Evolutionary conservation across 176 grass and related monocot genomes (phyloP).

Genomic region (Lolium perenne): DNA sequence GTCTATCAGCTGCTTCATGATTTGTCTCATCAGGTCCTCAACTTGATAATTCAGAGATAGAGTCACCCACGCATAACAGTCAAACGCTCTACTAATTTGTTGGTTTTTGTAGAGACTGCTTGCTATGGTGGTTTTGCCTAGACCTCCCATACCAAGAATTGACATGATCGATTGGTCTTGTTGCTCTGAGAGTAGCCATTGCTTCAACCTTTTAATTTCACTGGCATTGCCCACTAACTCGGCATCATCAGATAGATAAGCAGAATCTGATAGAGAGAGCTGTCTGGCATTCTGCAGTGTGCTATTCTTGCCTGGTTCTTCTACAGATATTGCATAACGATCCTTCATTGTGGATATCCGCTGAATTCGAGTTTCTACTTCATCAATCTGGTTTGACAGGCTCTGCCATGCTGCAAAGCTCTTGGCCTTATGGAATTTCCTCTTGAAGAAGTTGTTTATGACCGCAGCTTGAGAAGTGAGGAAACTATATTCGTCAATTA

Average conservation of each 20-base stretch:
- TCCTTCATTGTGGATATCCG: constrained; percentile 45
- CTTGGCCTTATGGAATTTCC: constrained; percentile 45
- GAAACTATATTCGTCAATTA: constrained; percentile 59
- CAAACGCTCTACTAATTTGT: constrained; percentile 34
- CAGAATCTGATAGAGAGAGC: constrained; percentile 32
- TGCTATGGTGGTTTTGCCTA: constrained; percentile 63
- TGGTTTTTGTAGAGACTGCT: constrained; percentile 47
- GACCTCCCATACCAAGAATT: constrained; percentile 60
- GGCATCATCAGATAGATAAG: constrained; percentile 33
- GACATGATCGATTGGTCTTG: constrained; percentile 41
- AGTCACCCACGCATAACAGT: constrained; percentile 48
- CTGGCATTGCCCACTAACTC: constrained; percentile 45
- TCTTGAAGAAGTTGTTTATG: constrained; percentile 40
- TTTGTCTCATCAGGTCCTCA: constrained; percentile 48
- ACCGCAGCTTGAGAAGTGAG: constrained; percentile 25
- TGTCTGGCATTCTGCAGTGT: background rate
- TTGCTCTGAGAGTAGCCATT: constrained; percentile 43
- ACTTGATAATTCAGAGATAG: constrained; percentile 45
- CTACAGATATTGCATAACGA: constrained; percentile 38
- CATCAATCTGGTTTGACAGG: constrained; percentile 32
- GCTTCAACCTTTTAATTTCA: constrained; percentile 39
- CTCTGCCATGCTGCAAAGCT: constrained; percentile 37
- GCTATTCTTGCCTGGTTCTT: background rate
- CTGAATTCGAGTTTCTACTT: constrained; percentile 52
- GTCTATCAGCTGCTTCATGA: constrained; percentile 38